phyloP scores from a whole-genome alignment of 2,329 filamentous ascomycete genomes.

The Aspergillaceae sp. region DNA sequence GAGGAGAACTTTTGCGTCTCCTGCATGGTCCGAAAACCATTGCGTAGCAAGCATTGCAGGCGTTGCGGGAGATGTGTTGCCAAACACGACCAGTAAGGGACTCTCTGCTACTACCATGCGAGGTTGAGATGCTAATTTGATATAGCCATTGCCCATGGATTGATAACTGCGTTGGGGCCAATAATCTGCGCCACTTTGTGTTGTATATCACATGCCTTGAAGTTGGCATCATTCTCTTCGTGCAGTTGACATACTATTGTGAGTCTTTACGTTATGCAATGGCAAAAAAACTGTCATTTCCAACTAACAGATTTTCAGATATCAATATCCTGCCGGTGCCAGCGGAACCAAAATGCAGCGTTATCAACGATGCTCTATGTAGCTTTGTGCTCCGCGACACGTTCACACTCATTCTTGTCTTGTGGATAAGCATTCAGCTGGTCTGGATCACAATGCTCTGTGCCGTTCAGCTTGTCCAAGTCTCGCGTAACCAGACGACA shows the following conservation, averaged over 20 bases:
- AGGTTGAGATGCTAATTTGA: conserved; percentile 3
- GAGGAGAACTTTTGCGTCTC: conserved; percentile 87
- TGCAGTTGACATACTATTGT: conserved; percentile 67
- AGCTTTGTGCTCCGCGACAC: conserved; percentile 68
- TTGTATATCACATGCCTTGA: conserved; percentile 76
- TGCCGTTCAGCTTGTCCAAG: conserved; percentile 85
- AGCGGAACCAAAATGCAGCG: conserved; percentile 52
- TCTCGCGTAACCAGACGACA: conserved; percentile 86
- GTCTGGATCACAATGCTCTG: conserved; percentile 97
- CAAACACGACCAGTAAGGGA: conserved; percentile 83
- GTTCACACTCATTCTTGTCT: conserved; percentile 68
- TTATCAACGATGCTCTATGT: conserved; percentile 70
- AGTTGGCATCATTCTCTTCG: conserved; percentile 62
- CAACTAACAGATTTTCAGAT: conserved; percentile 39
- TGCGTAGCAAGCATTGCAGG: conserved; percentile 93
- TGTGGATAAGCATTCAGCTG: conserved; percentile 77
- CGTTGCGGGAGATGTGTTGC: conserved; percentile 87
- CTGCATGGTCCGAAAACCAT: conserved; percentile 87
- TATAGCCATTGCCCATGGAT: conserved; percentile 95
- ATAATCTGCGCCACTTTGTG: conserved; percentile 94
- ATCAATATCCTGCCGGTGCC: conserved; percentile 51
- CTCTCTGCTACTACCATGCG: conserved; percentile 11
- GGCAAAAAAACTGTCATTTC: neutral
- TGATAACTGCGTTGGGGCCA: conserved; percentile 88
- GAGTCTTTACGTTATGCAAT: conserved; percentile 26